Conservation (phyloP, 495 filamentous ascomycete species). For the Rostrohypoxylon terebratum region DNA sequence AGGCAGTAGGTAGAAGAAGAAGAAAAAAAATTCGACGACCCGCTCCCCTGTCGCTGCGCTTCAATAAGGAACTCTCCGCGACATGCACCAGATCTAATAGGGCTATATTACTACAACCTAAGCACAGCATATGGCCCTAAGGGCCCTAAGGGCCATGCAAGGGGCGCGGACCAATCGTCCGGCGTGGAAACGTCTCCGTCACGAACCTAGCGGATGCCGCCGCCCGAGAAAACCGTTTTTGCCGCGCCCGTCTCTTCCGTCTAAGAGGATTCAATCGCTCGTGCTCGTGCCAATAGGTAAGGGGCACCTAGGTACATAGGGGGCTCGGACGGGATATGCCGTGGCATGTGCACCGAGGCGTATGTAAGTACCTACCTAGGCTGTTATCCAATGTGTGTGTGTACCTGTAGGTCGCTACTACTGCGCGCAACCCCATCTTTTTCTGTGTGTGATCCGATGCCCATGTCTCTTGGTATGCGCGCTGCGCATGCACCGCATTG, state of each 20-base stretch:
- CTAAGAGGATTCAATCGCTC: neutral
- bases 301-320: constrained; percentile 1
- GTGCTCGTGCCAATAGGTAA: too few relatives aligned
- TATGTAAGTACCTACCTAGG: neutral
- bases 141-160: constrained; percentile 24
- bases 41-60: neutral
- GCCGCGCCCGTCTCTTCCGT: constrained; percentile 9
- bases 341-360: neutral
- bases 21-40: constrained; percentile 11
- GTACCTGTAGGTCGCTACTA: too few relatives aligned
- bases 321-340: neutral
- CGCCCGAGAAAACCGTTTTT: constrained; percentile 3
- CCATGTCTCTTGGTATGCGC: too few relatives aligned
- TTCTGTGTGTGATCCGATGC: too few relatives aligned
- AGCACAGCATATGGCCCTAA: constrained; percentile 14
- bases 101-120: constrained; percentile 19
- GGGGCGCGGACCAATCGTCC: constrained; percentile 28
- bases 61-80: constrained; percentile 4
- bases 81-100: constrained; percentile 15
- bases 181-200: constrained; percentile 23
- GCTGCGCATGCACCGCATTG: too few relatives aligned
- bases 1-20: too few relatives aligned
- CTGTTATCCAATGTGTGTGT: too few relatives aligned
- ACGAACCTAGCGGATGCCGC: neutral
- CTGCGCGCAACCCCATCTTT: too few relatives aligned